Conservation (phyloP, 331 rosid genomes). For the Pyracantha coccinea region DNA sequence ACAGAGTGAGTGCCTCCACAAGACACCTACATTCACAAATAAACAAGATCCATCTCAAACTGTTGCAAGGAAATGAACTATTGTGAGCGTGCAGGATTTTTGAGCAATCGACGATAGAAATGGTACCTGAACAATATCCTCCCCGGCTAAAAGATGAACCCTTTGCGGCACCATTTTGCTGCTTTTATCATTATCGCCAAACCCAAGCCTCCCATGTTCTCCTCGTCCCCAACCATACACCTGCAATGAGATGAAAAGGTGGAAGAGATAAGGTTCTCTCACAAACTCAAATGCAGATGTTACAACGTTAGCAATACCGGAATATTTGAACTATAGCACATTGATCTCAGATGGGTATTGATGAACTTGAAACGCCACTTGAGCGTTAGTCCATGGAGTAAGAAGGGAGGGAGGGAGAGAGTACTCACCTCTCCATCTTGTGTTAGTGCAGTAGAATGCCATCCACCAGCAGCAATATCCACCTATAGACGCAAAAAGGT, state of each 20-base stretch:
- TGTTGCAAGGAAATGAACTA: neutral
- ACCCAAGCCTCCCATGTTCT: conserved; percentile 98
- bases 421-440: conserved; percentile 75
- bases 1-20: conserved; percentile 99
- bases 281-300: neutral
- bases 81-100: neutral
- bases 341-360: neutral
- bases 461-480: conserved; percentile 99
- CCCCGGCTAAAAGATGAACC: conserved; percentile 85
- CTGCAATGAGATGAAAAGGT: conserved; percentile 33
- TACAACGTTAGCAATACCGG: neutral
- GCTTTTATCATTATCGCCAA: conserved; percentile 97
- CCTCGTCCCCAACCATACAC: conserved; percentile 99
- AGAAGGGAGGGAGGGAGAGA: conserved; percentile 8
- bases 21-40: conserved; percentile 47
- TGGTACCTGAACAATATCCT: conserved; percentile 88
- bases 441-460: conserved; percentile 97
- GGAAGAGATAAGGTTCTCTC: neutral
- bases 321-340: neutral
- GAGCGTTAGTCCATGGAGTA: neutral
- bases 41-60: neutral
- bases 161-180: conserved; percentile 96
- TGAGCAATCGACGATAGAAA: neutral
- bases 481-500: conserved; percentile 39
- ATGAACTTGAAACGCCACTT: neutral